Evolutionary conservation across 1,139 yeast species (phyloP).

Genomic region (Debaryomyces fabryi): DNA sequence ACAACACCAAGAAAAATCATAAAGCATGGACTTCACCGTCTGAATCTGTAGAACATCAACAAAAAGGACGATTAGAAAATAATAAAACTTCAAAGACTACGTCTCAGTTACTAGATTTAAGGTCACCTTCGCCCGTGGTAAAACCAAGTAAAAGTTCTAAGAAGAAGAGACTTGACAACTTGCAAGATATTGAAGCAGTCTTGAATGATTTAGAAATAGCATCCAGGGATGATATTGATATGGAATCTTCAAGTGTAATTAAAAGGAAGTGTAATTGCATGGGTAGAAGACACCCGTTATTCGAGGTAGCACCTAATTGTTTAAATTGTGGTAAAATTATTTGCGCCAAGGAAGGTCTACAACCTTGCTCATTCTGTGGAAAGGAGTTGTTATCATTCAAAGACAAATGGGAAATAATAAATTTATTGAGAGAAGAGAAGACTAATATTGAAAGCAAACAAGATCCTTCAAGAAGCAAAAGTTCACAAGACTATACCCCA

Average conservation of each 20-base stretch:
- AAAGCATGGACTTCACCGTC: conserved; percentile 14
- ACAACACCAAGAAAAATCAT: not conserved
- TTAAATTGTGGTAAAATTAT: conserved; percentile 92
- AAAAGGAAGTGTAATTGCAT: conserved; percentile 69
- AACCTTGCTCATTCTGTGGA: conserved; percentile 87
- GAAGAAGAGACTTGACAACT: conserved; percentile 48
- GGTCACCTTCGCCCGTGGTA: conserved; percentile 20
- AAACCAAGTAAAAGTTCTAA: conserved; percentile 33
- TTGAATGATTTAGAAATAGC: conserved; percentile 39
- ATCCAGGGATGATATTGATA: conserved; percentile 10
- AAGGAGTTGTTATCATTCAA: conserved; percentile 59
- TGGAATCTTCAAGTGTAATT: conserved; percentile 16
- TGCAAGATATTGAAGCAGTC: conserved; percentile 59
- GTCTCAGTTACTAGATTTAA: conserved; percentile 38
- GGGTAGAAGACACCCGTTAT: conserved; percentile 84
- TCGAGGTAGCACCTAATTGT: conserved; percentile 92
- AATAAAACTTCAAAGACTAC: conserved; percentile 35
- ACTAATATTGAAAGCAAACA: conserved; percentile 15
- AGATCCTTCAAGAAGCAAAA: conserved; percentile 9
- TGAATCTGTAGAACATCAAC: conserved; percentile 23
- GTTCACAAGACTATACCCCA: conserved; percentile 22
- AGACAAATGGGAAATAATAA: conserved; percentile 63
- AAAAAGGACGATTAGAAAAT: conserved; percentile 22
- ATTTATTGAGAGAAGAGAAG: conserved; percentile 54
- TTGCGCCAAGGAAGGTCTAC: conserved; percentile 86